phyloP scores from a whole-genome alignment of 2,329 filamentous ascomycete genomes.

The Fusarium sacchari region DNA sequence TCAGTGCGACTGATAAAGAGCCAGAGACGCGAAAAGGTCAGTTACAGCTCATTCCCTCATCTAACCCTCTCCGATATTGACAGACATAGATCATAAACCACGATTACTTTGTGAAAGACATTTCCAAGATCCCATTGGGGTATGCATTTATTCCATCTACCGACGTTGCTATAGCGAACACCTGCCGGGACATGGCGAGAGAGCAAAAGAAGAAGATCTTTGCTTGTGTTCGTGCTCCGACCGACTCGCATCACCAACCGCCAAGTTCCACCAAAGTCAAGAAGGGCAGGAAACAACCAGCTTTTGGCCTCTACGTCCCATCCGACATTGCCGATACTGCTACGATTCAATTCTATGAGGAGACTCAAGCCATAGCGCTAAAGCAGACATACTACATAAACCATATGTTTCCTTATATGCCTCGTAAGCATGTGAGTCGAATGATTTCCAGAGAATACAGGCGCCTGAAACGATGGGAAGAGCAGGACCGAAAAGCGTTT shows the following conservation, averaged over 20 bases:
- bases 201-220: not conserved
- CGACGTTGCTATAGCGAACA: not conserved
- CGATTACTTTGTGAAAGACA: rapidly evolving
- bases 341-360: not conserved
- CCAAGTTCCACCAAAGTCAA: not conserved
- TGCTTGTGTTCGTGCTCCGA: not conserved
- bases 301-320: not conserved
- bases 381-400: not conserved
- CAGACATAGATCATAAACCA: not conserved
- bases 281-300: rapidly evolving
- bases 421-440: no score
- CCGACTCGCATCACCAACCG: not conserved
- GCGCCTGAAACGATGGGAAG: not conserved
- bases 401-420: not conserved
- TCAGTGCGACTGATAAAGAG: not conserved
- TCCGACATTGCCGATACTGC: not conserved
- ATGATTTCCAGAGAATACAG: not conserved
- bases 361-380: not conserved
- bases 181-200: not conserved
- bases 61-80: not conserved
- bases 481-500: not conserved
- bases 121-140: not conserved
- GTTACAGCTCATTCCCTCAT: not conserved
- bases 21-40: not conserved
- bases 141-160: not conserved